These are phyloP conservation scores for Adansonia grandidieri DNA, from an alignment of 441 rosid genomes.

Conservation along the genomic window DNA sequence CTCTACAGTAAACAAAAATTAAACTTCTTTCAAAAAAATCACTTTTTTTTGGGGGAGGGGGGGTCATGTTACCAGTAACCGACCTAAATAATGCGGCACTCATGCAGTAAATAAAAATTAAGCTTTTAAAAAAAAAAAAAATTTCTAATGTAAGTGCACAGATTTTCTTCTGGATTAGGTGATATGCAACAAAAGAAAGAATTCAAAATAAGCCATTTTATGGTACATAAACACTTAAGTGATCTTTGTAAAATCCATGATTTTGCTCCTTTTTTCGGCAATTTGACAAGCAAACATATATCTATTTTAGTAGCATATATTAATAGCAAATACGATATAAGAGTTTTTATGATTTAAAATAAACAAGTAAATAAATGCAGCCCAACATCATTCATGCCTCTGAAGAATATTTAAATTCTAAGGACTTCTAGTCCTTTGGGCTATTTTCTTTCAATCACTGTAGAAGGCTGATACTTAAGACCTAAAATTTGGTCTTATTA, in stretches of 20 bases:
- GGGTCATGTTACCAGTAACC: background rate
- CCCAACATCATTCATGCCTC: background rate
- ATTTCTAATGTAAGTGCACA: background rate
- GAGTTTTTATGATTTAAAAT: background rate
- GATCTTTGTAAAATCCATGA: background rate
- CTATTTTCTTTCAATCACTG: background rate
- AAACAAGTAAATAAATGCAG: background rate
- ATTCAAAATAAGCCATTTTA: background rate
- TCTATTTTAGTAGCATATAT: background rate
- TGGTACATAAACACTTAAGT: background rate
- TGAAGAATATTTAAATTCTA: background rate
- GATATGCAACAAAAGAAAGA: background rate
- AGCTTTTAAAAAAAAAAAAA: too few species aligned
- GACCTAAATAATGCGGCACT: background rate
- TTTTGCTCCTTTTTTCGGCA: background rate
- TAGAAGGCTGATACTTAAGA: background rate
- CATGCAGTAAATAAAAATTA: background rate
- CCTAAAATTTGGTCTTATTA: background rate
- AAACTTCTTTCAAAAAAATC: too few species aligned
- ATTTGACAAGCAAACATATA: background rate
- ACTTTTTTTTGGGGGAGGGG: background rate
- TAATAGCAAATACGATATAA: background rate
- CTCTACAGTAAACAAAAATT: constrained; percentile 42
- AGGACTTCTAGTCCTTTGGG: background rate
- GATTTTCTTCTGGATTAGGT: too few species aligned